Evolutionary conservation across 1,139 yeast species (phyloP), one percentile per base, ranked within the genome.

Genomic region (Scheffersomyces cryptocercus): DNA sequence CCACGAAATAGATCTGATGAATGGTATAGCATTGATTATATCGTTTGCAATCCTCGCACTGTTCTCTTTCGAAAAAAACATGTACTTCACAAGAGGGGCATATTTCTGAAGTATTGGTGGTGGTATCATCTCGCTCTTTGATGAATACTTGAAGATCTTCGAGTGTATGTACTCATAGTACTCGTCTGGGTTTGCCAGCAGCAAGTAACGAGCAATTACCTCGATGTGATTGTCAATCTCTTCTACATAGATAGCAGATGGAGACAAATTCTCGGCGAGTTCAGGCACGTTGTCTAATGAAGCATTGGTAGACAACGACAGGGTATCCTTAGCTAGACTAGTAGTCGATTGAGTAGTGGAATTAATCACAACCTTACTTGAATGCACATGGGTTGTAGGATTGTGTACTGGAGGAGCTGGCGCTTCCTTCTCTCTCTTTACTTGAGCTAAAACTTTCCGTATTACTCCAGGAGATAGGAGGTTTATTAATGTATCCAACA

Each of bases 101-200:
- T 77, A 75, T 44, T 56, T 64, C 42, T 65, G 72, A 29, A 74
- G 56, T 0, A 54, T 57, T 7, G 42, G 29, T 12, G 45, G 30
- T 3, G 75, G 74, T 12, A 79, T 71, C 14, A 59, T 46, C 39
- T 77, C 81, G 37, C 68, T 66, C 2, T 59, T 51, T 28, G 60
- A 56, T 37, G 67, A 55, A 50, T 66, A 70, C 35, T 55, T 59
- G 48, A 77, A 65, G 4, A 79, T 49, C 37, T 67, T 68, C 3
- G 59, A 54, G 14, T 67, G 60, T 9, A 79, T 45, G 50, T 70
- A 81, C 11, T 61, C 59, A 43, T 67, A 73, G 53, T 74, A 81
- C 29, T 77, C 79, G 0, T 50, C 50, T 33, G 86, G 81, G 55
- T 84, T 82, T 1, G 86, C 67, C 1, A 83, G 77, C 2, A 84